phyloP scores from a whole-genome alignment of 2,329 filamentous ascomycete species.

The Pseudocercospora ulei region DNA sequence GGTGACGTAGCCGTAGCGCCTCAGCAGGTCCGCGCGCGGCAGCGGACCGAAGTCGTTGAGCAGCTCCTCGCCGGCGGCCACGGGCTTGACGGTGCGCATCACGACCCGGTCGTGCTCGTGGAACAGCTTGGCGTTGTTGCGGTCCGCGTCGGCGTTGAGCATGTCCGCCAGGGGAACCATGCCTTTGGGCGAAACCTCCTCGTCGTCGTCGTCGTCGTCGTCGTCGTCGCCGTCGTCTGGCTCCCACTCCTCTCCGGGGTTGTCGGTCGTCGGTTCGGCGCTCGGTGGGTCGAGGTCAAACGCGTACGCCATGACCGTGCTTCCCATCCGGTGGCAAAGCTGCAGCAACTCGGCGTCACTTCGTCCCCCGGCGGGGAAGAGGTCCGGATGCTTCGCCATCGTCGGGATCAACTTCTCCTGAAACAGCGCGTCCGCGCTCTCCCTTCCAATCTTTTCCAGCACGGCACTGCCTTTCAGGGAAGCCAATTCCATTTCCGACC shows the following conservation, averaged over 20 bases:
- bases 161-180: conserved; percentile 90
- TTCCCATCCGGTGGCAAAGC: conserved; percentile 70
- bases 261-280: conserved; percentile 47
- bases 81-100: conserved; percentile 61
- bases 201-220: conserved; percentile 39
- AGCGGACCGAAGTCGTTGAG: conserved; percentile 85
- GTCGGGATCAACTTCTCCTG: conserved; percentile 48
- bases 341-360: conserved; percentile 44
- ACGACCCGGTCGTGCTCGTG: conserved; percentile 53
- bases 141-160: conserved; percentile 73
- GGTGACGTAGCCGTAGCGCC: conserved; percentile 82
- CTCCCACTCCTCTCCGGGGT: conserved; percentile 41
- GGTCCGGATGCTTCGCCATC: conserved; percentile 35
- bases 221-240: too few relatives aligned
- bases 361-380: conserved; percentile 37
- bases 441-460: conserved; percentile 64
- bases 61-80: conserved; percentile 63
- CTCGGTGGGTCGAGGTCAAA: conserved; percentile 61
- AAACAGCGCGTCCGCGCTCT: conserved; percentile 62
- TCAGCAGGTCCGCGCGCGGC: conserved; percentile 68
- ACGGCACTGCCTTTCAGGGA: conserved; percentile 69
- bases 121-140: conserved; percentile 63
- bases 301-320: conserved; percentile 83
- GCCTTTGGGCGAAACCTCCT: conserved; percentile 50
- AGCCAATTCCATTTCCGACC: conserved; percentile 59